Conservation (phyloP, 345 rosid genomes). For the Anastatica hierochuntica region DNA sequence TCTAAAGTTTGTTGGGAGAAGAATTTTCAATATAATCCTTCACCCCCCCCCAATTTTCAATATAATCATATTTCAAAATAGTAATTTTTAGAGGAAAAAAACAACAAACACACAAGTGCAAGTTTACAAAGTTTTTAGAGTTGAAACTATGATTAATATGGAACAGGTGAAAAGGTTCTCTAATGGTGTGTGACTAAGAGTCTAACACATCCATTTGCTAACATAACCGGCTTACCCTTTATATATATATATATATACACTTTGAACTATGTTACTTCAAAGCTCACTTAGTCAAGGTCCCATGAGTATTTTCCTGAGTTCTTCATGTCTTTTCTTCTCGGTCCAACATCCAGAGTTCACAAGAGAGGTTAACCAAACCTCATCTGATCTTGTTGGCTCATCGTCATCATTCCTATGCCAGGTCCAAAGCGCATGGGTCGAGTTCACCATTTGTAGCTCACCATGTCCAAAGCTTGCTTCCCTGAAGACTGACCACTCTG, state of each 20-base stretch:
- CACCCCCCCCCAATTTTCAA: too few species aligned
- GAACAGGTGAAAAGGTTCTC: slow-evolving; percentile 1
- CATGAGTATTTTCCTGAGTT: slow-evolving; percentile 41
- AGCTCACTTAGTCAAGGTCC: slow-evolving; percentile 4
- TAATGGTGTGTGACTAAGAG: not conserved
- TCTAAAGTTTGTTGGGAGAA: too few species aligned
- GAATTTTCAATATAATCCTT: too few species aligned
- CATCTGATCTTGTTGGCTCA: slow-evolving; percentile 73
- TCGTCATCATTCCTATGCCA: slow-evolving; percentile 99
- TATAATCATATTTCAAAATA: too few species aligned
- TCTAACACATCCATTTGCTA: slow-evolving; percentile 6
- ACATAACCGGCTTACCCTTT: slow-evolving; percentile 1
- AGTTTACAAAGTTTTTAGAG: slow-evolving; percentile 5
- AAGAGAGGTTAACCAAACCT: slow-evolving; percentile 78
- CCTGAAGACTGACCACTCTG: slow-evolving; percentile 88
- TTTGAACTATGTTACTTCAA: not conserved
- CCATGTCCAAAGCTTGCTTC: slow-evolving; percentile 99
- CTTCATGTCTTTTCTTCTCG: slow-evolving; percentile 31
- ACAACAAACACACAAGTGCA: slow-evolving; percentile 1
- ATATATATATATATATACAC: slow-evolving; percentile 1
- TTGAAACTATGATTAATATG: not conserved
- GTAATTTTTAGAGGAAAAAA: too few species aligned
- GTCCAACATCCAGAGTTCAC: slow-evolving; percentile 46
- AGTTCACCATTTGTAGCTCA: slow-evolving; percentile 62
- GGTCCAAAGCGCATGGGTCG: slow-evolving; percentile 82